phyloP scores from a whole-genome alignment of 1,139 yeast species.

The Yamadazyma oceani region DNA sequence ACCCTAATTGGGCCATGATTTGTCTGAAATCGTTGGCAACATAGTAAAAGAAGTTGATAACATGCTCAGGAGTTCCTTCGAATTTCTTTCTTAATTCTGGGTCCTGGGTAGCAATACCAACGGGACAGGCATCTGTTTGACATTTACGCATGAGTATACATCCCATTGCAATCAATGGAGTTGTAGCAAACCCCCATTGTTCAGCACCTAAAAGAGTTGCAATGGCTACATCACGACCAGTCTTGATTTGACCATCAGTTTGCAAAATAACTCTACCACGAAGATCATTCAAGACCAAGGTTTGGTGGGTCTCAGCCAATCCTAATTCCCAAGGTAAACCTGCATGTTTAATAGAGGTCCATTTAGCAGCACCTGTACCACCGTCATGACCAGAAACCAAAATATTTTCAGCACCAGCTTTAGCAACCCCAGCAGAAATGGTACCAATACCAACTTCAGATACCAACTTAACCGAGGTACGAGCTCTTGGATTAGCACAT shows the following conservation, averaged over 20 bases:
- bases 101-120: constrained; percentile 98
- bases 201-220: constrained; percentile 97
- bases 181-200: constrained; percentile 97
- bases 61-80: constrained; percentile 97
- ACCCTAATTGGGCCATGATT: constrained; percentile 93
- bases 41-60: constrained; percentile 94
- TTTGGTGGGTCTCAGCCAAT: constrained; percentile 96
- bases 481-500: constrained; percentile 95
- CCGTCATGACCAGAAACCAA: constrained; percentile 97
- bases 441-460: constrained; percentile 99
- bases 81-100: constrained; percentile 91
- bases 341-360: constrained; percentile 96
- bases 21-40: constrained; percentile 88
- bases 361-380: constrained; percentile 99
- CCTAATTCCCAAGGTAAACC: constrained; percentile 99
- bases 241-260: constrained; percentile 96
- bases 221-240: constrained; percentile 94
- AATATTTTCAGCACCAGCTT: constrained; percentile 97
- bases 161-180: constrained; percentile 96
- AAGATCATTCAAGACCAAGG: constrained; percentile 90
- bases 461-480: constrained; percentile 93
- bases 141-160: constrained; percentile 89
- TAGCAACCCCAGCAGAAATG: constrained; percentile 98
- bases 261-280: constrained; percentile 94
- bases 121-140: constrained; percentile 92